A percentile compares a stretch with the other conserved stretches of the same genome.
Evolutionary conservation across 225 moss, liverwort and hornwort species (phyloP).

Genomic region (Rhytidiadelphus loreus): DNA sequence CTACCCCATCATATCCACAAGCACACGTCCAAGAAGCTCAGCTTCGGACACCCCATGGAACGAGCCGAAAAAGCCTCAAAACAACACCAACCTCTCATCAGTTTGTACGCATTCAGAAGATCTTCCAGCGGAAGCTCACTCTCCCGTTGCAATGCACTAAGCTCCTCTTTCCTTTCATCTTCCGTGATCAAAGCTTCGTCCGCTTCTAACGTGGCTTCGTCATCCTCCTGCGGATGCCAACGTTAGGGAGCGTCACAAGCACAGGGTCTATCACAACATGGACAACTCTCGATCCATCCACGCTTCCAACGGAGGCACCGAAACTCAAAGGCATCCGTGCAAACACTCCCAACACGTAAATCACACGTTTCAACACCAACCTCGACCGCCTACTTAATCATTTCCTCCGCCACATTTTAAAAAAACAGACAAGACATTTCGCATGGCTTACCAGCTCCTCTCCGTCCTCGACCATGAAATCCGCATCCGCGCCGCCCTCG

Average conservation of each 20-base stretch:
- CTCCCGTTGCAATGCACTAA: slow-evolving; percentile 65
- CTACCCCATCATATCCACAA: not conserved
- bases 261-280: not conserved
- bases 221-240: slow-evolving; percentile 65
- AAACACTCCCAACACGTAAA: not conserved
- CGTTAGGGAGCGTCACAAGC: not conserved
- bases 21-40: not conserved
- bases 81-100: slow-evolving; percentile 39
- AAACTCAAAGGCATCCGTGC: not conserved
- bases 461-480: slow-evolving; percentile 62
- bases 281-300: not conserved
- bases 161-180: slow-evolving; percentile 68
- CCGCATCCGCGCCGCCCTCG: slow-evolving; percentile 47
- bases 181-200: slow-evolving; percentile 81
- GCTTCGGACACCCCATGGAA: not conserved
- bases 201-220: slow-evolving; percentile 79
- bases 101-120: slow-evolving; percentile 48
- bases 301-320: not conserved
- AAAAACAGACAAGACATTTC: not conserved
- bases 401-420: not conserved
- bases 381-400: not conserved
- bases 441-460: slow-evolving; percentile 38
- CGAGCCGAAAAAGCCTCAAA: not conserved
- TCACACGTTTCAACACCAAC: not conserved
- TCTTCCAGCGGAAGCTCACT: slow-evolving; percentile 76